Base-by-base conservation (phyloP, 805 yeast genomes). In the Wickerhamomyces ciferrii region DNA sequence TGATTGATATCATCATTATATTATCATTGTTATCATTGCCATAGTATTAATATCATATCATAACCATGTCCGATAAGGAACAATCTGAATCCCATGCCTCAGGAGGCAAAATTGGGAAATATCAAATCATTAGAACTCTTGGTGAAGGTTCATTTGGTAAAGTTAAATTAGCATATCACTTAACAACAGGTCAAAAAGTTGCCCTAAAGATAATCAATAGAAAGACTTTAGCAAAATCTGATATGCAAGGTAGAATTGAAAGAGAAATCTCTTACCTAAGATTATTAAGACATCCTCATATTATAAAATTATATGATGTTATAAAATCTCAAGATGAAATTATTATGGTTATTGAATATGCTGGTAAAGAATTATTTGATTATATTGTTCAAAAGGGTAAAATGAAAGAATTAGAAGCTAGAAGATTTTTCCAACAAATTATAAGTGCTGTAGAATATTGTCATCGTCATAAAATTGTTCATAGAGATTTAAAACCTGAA, bases 71-170 rank as follows among this genome's bases (percentile, higher is more conserved):
- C n/a, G n/a, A n/a, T n/a, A n/a, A n/a, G n/a, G n/a, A n/a, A n/a
- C 31, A 27, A 27, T 13, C 13, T 34, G 62, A 59, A 34, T 43
- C 47, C 43, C 56, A 58, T 37, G 56, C 55, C 11, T 54, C 61
- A 29, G 72, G 70, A 9, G 66, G 70, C 17, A 59, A 91, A 48
- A 88, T 94, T 43, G 99, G 98, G 18, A 85, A 92, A 54, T 91
- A 92, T 68, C 97, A 91, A 64, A 84, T 91, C 44, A 87, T 91
- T 55, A 87, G 90, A 63, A 90, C 96, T 4, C 71, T 91, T 20
- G 98, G 98, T 34, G 97, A 91, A 62, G 98, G 98, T 21, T 90
- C 97, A 0, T 91, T 91, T 62, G 98, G 98, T 58, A 92, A 92
- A 62, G 98, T 91, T 53, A 91, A 91, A 63, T 72, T 91, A 56